phyloP scores from a whole-genome alignment of 345 rosid species.

The Acer campestre region DNA sequence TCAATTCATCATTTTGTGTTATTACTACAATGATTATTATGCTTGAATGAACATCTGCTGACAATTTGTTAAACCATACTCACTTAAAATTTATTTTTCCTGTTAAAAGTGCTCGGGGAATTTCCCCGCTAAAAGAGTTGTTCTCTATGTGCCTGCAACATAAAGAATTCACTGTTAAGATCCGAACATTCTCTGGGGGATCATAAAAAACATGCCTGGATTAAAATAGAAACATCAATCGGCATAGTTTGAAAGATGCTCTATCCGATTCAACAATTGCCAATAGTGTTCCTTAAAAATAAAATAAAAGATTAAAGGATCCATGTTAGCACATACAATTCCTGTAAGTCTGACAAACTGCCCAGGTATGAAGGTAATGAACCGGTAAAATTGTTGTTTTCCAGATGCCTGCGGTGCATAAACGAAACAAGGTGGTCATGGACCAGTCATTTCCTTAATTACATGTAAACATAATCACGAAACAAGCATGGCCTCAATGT shows the following conservation, averaged over 20 bases:
- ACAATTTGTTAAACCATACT: constrained; percentile 38
- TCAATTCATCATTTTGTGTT: background rate
- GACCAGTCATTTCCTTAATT: constrained; percentile 8
- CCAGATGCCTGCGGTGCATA: constrained; percentile 73
- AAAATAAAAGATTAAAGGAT: background rate
- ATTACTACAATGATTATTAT: no score
- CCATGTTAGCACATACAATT: constrained; percentile 55
- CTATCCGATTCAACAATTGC: background rate
- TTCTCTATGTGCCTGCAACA: constrained; percentile 74
- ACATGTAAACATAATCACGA: background rate
- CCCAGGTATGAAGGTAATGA: constrained; percentile 72
- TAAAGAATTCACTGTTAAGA: constrained; percentile 12
- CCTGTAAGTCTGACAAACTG: constrained; percentile 68
- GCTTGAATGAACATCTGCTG: background rate
- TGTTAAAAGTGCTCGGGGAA: constrained; percentile 60
- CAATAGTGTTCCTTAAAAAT: background rate
- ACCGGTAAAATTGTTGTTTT: constrained; percentile 78
- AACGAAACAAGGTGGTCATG: constrained; percentile 20
- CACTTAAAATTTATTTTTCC: constrained; percentile 67
- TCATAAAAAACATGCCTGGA: background rate
- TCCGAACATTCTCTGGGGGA: background rate
- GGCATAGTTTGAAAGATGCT: background rate
- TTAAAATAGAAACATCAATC: background rate
- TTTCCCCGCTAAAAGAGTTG: constrained; percentile 75
- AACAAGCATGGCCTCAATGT: background rate